Conservation (phyloP, 345 rosid genomes). For the Hevea brasiliensis region DNA sequence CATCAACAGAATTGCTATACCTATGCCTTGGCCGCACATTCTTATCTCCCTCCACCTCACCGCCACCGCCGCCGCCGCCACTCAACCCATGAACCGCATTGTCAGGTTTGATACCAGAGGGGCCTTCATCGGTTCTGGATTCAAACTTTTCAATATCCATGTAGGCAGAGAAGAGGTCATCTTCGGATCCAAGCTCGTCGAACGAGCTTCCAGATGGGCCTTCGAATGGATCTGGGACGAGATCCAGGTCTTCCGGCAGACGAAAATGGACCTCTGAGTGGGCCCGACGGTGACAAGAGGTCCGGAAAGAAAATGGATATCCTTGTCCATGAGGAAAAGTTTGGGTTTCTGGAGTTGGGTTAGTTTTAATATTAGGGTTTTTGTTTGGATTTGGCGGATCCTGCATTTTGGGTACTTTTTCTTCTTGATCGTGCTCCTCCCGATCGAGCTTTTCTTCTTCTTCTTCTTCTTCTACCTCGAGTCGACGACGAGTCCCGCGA, state of each 20-base stretch:
- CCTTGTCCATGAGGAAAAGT: slow-evolving; percentile 13
- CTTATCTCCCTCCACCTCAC: not conserved
- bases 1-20: slow-evolving; percentile 81
- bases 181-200: slow-evolving; percentile 27
- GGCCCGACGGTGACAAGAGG: slow-evolving; percentile 34
- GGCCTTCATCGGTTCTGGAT: slow-evolving; percentile 29
- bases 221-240: slow-evolving; percentile 16
- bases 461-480: too few species aligned
- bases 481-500: too few species aligned
- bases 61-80: not conserved
- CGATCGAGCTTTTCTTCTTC: too few species aligned
- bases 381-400: too few species aligned
- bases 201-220: slow-evolving; percentile 15
- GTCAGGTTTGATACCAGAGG: slow-evolving; percentile 29
- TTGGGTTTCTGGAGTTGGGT: not conserved
- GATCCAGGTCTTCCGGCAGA: slow-evolving; percentile 28
- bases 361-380: too few species aligned
- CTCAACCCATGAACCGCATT: slow-evolving; percentile 22
- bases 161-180: slow-evolving; percentile 30
- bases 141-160: slow-evolving; percentile 49
- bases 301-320: slow-evolving; percentile 15
- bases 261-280: slow-evolving; percentile 30
- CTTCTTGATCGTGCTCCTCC: too few species aligned
- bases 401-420: too few species aligned
- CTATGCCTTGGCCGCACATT: slow-evolving; percentile 59